phyloP scores from a whole-genome alignment of 495 filamentous ascomycete genomes.

The Glutinoglossum americanum region DNA sequence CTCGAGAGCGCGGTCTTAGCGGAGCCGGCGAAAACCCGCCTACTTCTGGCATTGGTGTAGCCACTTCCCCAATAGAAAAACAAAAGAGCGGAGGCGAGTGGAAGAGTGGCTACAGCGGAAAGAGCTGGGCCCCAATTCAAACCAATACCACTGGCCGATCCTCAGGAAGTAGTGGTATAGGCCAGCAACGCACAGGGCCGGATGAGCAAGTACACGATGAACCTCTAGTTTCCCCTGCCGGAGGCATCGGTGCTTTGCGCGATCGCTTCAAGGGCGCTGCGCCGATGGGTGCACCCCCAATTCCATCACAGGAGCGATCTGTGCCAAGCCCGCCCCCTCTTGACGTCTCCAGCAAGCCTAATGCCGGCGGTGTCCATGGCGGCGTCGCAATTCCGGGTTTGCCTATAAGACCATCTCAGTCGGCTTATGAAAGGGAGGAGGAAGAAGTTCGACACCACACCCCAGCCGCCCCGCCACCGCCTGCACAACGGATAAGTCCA shows the following conservation, averaged over 20 bases:
- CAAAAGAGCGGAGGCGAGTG: conserved; percentile 53
- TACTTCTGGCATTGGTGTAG: conserved; percentile 15
- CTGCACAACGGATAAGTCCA: conserved; percentile 37
- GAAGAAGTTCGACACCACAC: conserved; percentile 25
- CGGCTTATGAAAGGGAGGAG: conserved; percentile 12
- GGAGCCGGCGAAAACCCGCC: conserved; percentile 19
- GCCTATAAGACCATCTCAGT: conserved; percentile 33
- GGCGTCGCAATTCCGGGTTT: conserved; percentile 57
- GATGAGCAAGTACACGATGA: conserved; percentile 24
- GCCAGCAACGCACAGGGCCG: conserved; percentile 37
- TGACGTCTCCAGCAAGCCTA: conserved; percentile 37
- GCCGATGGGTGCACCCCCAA: conserved; percentile 37
- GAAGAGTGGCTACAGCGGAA: conserved; percentile 78
- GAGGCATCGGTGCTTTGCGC: conserved; percentile 44
- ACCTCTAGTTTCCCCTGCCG: conserved; percentile 27
- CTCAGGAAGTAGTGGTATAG: conserved; percentile 29
- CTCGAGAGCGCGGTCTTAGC: conserved; percentile 41
- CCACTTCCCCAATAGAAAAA: conserved; percentile 30
- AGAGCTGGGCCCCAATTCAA: conserved; percentile 68
- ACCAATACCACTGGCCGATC: conserved; percentile 40
- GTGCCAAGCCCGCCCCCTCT: conserved; percentile 41
- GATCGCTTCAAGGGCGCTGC: conserved; percentile 54
- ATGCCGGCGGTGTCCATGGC: conserved; percentile 21
- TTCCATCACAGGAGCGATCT: conserved; percentile 19
- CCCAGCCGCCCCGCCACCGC: conserved; percentile 26